Evolutionary conservation across 1,284 basidiomycete genomes (phyloP).

Genomic region (Puccinia triticina): DNA sequence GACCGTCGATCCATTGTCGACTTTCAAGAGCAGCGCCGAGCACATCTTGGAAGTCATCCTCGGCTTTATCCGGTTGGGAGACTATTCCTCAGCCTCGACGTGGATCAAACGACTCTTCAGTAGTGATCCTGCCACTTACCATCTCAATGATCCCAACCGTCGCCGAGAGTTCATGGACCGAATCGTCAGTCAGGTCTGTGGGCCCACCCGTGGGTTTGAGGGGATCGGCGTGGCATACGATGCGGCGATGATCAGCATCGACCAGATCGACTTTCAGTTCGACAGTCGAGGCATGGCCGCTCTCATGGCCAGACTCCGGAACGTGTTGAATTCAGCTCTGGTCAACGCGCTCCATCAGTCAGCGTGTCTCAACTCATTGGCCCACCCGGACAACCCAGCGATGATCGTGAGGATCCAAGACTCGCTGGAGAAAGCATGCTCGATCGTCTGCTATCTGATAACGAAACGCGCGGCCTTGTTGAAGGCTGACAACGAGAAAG

Average conservation of each 20-base stretch:
- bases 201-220: constrained; percentile 24
- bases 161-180: constrained; percentile 39
- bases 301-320: constrained; percentile 36
- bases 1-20: background rate
- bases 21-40: constrained; percentile 19
- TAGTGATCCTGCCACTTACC: constrained; percentile 43
- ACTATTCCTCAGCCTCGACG: constrained; percentile 43
- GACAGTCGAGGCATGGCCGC: constrained; percentile 21
- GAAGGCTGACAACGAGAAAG: constrained; percentile 2
- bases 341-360: constrained; percentile 44
- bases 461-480: constrained; percentile 29
- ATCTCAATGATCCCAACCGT: constrained; percentile 35
- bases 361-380: background rate
- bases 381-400: background rate
- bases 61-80: constrained; percentile 40
- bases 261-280: constrained; percentile 41
- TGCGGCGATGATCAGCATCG: constrained; percentile 45
- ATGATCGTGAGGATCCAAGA: constrained; percentile 35
- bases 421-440: constrained; percentile 34
- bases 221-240: constrained; percentile 45
- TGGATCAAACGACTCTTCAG: constrained; percentile 49
- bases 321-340: constrained; percentile 34
- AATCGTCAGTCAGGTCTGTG: constrained; percentile 38
- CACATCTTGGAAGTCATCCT: constrained; percentile 48
- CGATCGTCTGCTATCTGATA: constrained; percentile 45